Conservation (phyloP, 106 monocot species). For the Apostasia shenzhenica region DNA sequence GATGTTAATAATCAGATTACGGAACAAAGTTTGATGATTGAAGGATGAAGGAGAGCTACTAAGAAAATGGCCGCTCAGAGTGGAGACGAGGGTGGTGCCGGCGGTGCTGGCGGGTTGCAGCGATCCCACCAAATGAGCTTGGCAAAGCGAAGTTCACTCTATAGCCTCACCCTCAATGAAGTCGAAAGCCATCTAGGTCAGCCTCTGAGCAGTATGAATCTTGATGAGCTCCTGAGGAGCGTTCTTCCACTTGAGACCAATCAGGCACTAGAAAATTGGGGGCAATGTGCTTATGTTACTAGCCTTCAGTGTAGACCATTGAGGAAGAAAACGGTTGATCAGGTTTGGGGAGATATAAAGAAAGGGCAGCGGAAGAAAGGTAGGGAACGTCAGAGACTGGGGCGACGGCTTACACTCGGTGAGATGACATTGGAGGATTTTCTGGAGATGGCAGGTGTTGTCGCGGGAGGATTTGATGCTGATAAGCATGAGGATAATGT, state of each 20-base stretch:
- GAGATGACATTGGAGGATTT: constrained; percentile 88
- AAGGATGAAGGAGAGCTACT: too few relatives aligned
- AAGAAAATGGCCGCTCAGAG: constrained; percentile 36
- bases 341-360: constrained; percentile 72
- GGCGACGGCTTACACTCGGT: constrained; percentile 47
- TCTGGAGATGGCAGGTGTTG: constrained; percentile 64
- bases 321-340: constrained; percentile 76
- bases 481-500: constrained; percentile 7
- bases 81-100: constrained; percentile 17
- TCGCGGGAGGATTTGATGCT: constrained; percentile 17
- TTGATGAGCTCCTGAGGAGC: constrained; percentile 64
- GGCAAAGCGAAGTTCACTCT: constrained; percentile 52
- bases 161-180: constrained; percentile 64
- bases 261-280: constrained; percentile 7
- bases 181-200: constrained; percentile 66
- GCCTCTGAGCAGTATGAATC: constrained; percentile 75
- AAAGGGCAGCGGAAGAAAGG: constrained; percentile 19
- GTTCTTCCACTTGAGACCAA: constrained; percentile 41
- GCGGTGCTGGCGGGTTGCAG: constrained; percentile 5
- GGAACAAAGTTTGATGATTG: too few relatives aligned
- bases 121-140: constrained; percentile 32
- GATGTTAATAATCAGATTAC: too few relatives aligned
- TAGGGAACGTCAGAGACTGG: not conserved
- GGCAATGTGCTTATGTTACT: constrained; percentile 22
- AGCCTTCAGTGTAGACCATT: constrained; percentile 39